Conservation (phyloP, 2,329 filamentous ascomycete genomes). For the Coleophoma eucalyptorum region DNA sequence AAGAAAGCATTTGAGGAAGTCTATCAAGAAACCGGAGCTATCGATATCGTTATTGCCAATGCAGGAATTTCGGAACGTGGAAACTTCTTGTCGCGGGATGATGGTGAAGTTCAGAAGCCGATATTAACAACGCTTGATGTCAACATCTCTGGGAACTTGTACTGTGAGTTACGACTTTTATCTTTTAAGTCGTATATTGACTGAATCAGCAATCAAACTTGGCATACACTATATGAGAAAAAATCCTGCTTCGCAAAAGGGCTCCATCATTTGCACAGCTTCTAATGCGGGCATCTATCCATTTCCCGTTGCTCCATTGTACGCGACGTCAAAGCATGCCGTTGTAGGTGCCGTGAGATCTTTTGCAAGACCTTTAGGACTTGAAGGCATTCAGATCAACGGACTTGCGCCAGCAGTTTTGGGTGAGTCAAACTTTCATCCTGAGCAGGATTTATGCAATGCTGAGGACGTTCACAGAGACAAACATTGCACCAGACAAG, state of each 20-base stretch:
- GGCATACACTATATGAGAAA: slow-evolving; percentile 46
- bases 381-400: slow-evolving; percentile 44
- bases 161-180: slow-evolving; percentile 9
- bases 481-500: slow-evolving; percentile 38
- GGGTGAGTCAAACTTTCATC: slow-evolving; percentile 28
- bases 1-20: slow-evolving; percentile 16
- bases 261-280: slow-evolving; percentile 45
- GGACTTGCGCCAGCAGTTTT: slow-evolving; percentile 45
- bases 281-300: slow-evolving; percentile 50
- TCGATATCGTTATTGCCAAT: slow-evolving; percentile 26
- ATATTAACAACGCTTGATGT: slow-evolving; percentile 18
- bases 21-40: slow-evolving; percentile 15
- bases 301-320: slow-evolving; percentile 46
- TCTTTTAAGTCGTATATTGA: neutral
- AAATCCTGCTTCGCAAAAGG: slow-evolving; percentile 27
- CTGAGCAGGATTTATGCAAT: no score
- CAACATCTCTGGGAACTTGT: slow-evolving; percentile 18
- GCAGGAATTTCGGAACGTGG: slow-evolving; percentile 17
- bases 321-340: slow-evolving; percentile 42
- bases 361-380: slow-evolving; percentile 33
- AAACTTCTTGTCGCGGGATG: slow-evolving; percentile 9
- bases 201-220: slow-evolving; percentile 40
- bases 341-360: slow-evolving; percentile 48
- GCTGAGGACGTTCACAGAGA: slow-evolving; percentile 26
- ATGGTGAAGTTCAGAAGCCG: slow-evolving; percentile 11